phyloP scores from a whole-genome alignment of 179 eudicot genomes.

The Beta macrorhiza region DNA sequence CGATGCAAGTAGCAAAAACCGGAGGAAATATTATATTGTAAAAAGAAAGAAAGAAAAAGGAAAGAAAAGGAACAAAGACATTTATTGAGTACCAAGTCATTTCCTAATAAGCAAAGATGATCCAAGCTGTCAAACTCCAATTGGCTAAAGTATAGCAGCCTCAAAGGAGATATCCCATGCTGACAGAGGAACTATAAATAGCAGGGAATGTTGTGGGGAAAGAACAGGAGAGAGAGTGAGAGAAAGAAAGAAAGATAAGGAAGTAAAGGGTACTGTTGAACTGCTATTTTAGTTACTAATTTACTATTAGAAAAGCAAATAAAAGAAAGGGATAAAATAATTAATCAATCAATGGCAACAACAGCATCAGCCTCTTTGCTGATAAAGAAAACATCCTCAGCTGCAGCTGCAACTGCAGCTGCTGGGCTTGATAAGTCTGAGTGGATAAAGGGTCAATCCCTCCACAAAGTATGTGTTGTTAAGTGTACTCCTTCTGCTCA shows the following conservation, averaged over 20 bases:
- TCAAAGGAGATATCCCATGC: slow-evolving; percentile 42
- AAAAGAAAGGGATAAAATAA: not conserved
- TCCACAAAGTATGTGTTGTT: slow-evolving; percentile 39
- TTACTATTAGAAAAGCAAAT: not conserved
- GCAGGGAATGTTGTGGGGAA: slow-evolving; percentile 19
- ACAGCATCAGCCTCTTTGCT: slow-evolving; percentile 48
- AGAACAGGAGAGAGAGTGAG: slow-evolving; percentile 9
- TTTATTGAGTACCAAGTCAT: slow-evolving; percentile 15
- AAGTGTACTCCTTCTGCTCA: slow-evolving; percentile 32
- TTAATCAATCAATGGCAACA: slow-evolving; percentile 22
- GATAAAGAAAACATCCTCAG: slow-evolving; percentile 33
- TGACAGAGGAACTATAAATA: slow-evolving; percentile 23
- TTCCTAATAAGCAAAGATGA: slow-evolving; percentile 29
- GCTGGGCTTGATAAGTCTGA: slow-evolving; percentile 50
- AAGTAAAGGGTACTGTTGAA: not conserved
- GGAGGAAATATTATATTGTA: too few relatives aligned
- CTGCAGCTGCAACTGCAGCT: not conserved
- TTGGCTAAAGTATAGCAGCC: slow-evolving; percentile 42
- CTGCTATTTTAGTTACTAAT: not conserved
- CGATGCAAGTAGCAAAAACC: too few relatives aligned
- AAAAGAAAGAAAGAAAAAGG: too few relatives aligned
- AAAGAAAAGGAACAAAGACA: too few relatives aligned
- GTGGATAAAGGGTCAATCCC: slow-evolving; percentile 51
- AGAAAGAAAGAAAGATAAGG: not conserved
- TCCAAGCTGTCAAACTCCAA: slow-evolving; percentile 35